These are phyloP conservation scores for Aureobasidium sp. DNA, from an alignment of 2,329 filamentous ascomycete genomes.

Conservation along the genomic window DNA sequence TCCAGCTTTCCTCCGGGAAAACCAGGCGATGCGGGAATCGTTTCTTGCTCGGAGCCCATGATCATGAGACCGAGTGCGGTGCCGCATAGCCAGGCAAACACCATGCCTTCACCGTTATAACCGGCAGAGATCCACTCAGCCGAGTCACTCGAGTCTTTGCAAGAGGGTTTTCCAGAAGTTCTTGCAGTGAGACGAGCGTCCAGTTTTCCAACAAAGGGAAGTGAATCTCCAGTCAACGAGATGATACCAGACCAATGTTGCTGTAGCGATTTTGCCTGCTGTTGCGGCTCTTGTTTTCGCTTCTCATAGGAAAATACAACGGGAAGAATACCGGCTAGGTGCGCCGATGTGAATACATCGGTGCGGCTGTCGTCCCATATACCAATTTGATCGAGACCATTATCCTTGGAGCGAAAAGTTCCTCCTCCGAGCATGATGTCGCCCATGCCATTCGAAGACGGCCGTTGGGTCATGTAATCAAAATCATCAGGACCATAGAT, in stretches of 20 bases:
- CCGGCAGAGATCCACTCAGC: constrained; percentile 1
- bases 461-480: constrained; percentile 1
- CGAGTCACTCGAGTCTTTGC: background rate
- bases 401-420: background rate
- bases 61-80: background rate
- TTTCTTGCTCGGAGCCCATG: background rate
- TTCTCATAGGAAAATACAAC: background rate
- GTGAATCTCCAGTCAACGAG: background rate
- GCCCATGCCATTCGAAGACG: background rate
- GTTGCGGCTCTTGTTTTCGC: background rate
- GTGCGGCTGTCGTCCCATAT: background rate
- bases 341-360: background rate
- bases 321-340: background rate
- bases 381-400: background rate
- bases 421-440: constrained; percentile 1
- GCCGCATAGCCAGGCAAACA: background rate
- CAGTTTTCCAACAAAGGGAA: background rate
- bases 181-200: background rate
- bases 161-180: background rate
- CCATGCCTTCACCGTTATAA: constrained; percentile 1
- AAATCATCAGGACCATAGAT: background rate
- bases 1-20: background rate
- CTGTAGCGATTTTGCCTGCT: background rate
- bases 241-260: constrained; percentile 6
- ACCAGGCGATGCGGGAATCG: background rate